Base-by-base conservation (phyloP, 2,329 filamentous ascomycete species). In the Cytospora schulzeri region DNA sequence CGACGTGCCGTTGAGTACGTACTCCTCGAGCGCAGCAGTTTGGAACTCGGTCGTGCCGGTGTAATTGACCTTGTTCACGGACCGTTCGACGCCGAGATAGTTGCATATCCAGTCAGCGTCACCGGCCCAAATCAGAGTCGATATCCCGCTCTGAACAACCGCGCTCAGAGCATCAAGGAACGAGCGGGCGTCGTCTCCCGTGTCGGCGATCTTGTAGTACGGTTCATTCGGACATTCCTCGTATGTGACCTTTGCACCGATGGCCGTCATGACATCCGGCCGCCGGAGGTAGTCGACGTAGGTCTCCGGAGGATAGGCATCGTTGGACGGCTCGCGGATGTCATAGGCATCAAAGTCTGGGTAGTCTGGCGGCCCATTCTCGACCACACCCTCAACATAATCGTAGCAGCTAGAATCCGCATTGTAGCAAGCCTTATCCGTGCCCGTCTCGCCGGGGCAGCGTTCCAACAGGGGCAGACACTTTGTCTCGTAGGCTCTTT, bases 391-490 rank as follows among this genome's bases (percentile, higher is more conserved):
- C 62, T 81, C 78, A 51, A 81, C 76, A 26, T 69, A 65, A 6
- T 70, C 63, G 57, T 72, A 74, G 69, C 79, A 82, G 26, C 71
- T 70, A 28, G 68, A 70, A 51, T 73, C 70, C 1, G 78, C 76
- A 52, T 70, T 66, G 26, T 62, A 60, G 63, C 78, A 80, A 38
- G 69, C 73, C 3, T 66, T 60, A 24, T 73, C 72, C 5, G 68
- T 70, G 31, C 73, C 74, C 2, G 70, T 73, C 38, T 57, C 31
- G 3, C 66, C 59, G 7, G 70, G 68, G 69, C 80, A 83, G 56
- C 74, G 64, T 29, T 78, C 53, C 2, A 82, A 62, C 1, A 74
- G 73, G 4, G 80, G 78, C 1, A 75, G 68, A 66, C 79, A 80
- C 15, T 70, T 65, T 5, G 62, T 66, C 24, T 75, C 72, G 68